A percentile compares a stretch with the other conserved stretches of the same genome.
phyloP scores from a whole-genome alignment of 768 basidiomycete genomes.

The Erythrobasidium yunnanense region DNA sequence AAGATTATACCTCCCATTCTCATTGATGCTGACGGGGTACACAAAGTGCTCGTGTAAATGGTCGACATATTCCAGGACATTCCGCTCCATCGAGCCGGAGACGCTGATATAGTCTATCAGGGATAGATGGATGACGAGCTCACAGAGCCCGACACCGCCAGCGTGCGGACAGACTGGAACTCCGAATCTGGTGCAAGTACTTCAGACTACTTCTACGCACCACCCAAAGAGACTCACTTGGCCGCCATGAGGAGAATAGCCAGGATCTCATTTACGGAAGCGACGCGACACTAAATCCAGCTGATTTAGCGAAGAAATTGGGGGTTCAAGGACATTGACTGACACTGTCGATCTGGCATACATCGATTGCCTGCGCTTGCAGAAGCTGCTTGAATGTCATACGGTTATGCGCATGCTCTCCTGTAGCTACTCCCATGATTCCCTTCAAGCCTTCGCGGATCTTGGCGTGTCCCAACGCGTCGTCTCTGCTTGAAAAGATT shows the following conservation, averaged over 20 bases:
- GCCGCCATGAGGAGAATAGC: conserved; percentile 80
- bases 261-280: conserved; percentile 87
- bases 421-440: conserved; percentile 75
- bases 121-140: conserved; percentile 68
- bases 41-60: conserved; percentile 91
- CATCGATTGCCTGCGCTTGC: conserved; percentile 78
- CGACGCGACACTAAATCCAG: conserved; percentile 58
- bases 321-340: neutral
- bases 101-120: conserved; percentile 88
- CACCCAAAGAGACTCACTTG: conserved; percentile 47
- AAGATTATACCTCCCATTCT: conserved; percentile 65
- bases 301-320: neutral
- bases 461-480: conserved; percentile 71
- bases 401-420: conserved; percentile 83
- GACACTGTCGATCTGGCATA: conserved; percentile 71
- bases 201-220: neutral
- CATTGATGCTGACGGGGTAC: conserved; percentile 77
- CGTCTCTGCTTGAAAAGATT: conserved; percentile 47
- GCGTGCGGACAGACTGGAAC: conserved; percentile 81
- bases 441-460: conserved; percentile 58
- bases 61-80: conserved; percentile 71
- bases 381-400: conserved; percentile 93
- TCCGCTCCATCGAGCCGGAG: conserved; percentile 83
- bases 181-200: conserved; percentile 52
- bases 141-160: conserved; percentile 84